phyloP scores from a whole-genome alignment of 148 eudicot species.

The Simmondsia chinensis region DNA sequence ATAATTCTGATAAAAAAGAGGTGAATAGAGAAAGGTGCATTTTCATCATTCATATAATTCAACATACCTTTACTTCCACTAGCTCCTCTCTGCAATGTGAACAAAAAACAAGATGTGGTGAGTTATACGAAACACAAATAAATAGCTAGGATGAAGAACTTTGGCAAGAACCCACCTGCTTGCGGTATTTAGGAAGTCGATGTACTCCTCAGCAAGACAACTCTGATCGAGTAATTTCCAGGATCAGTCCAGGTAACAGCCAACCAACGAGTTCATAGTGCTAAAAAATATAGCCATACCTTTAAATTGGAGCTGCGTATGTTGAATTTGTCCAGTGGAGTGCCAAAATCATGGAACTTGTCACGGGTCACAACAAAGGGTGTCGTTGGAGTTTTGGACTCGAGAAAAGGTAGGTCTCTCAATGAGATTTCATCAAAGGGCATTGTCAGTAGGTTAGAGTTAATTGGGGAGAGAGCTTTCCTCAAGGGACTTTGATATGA shows the following conservation, averaged over 20 bases:
- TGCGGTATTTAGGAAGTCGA: conserved; percentile 73
- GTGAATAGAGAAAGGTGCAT: background rate
- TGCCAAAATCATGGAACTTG: conserved; percentile 27
- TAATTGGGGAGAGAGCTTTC: conserved; percentile 54
- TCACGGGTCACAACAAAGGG: conserved; percentile 26
- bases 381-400: conserved; percentile 37
- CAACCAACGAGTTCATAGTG: background rate
- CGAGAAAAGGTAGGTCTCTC: conserved; percentile 16
- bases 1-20: background rate
- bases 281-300: conserved; percentile 26
- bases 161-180: conserved; percentile 37
- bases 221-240: conserved; percentile 23
- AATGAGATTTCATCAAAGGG: conserved; percentile 23
- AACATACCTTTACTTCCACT: conserved; percentile 58
- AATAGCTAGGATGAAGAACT: background rate
- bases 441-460: conserved; percentile 26
- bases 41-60: background rate
- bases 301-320: conserved; percentile 58
- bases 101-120: background rate
- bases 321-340: conserved; percentile 63
- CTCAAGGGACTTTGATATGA: conserved; percentile 39
- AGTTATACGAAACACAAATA: background rate
- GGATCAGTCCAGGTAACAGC: background rate
- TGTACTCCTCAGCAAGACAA: conserved; percentile 60
- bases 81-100: conserved; percentile 75